Evolutionary conservation across 2,329 filamentous ascomycete genomes (phyloP), one percentile per base, ranked within the genome.

Genomic region (Harringtonia aguacate): DNA sequence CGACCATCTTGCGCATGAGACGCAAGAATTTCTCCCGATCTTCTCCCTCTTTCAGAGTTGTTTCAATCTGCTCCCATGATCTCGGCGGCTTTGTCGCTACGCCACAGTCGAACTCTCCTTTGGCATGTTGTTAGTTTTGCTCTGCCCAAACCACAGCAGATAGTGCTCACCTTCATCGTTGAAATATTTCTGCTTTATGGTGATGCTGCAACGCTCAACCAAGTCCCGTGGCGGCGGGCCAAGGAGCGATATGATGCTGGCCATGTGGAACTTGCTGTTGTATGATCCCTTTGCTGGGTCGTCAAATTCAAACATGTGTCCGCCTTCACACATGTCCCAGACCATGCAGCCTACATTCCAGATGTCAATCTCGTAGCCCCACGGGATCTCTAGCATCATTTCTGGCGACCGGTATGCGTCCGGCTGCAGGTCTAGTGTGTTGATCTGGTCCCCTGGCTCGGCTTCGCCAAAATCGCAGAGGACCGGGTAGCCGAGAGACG

Each of bases 311-410:
- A 37, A 37, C 18, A 37, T 5, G n/a, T 24, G 18, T 18, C 36
- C 36, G 7, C 36, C 36, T 7, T 37, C 20, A n/a, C 18, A 22
- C 22, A 37, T 22, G n/a, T 37, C 13, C 36, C 36, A 37, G 20
- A 37, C 36, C 36, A 37, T 37, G 36, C 36, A 37, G 36, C 36
- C 36, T 3, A 37, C 36, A 15, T 37, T 37, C 36, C 36, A 37
- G 13, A 37, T 37, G n/a, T 37, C 36, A n/a, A 37, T 37, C 36
- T 37, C 24, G 20, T 37, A 22, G 36, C 24, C 36, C 36, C 36
- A 37, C 4, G 36, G 36, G 13, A 37, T 22, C 13, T 14, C 18
- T 4, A 37, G 4, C 8, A 37, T 37, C 4, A 37, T 5, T 15
- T 37, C 36, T 7, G 36, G 20, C n/a, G 36, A 37, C 18, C 36